phyloP scores from a whole-genome alignment of 768 basidiomycete genomes.

The Naganishia kalamii region DNA sequence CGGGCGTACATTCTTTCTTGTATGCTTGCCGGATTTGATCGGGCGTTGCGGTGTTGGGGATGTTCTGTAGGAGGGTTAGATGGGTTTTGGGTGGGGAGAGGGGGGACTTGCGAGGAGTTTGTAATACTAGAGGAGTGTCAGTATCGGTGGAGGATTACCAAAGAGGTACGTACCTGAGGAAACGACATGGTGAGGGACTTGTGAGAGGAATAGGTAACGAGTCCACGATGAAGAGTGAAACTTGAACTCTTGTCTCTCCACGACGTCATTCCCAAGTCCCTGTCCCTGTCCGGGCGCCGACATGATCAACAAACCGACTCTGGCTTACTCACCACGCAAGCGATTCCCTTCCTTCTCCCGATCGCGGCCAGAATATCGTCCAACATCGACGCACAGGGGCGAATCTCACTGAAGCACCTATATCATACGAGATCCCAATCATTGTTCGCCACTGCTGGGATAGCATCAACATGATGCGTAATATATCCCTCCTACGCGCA shows the following conservation, averaged over 20 bases:
- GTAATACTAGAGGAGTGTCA: constrained; percentile 13
- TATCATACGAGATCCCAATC: not conserved
- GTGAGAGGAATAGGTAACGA: not conserved
- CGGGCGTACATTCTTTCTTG: constrained; percentile 34
- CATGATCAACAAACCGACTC: too few relatives aligned
- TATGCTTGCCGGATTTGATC: constrained; percentile 43
- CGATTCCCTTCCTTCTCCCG: not conserved
- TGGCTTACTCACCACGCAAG: too few relatives aligned
- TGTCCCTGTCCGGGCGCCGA: too few relatives aligned
- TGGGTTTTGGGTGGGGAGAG: not conserved
- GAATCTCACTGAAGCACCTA: not conserved
- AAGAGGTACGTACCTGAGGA: constrained; percentile 6
- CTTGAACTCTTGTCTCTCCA: not conserved
- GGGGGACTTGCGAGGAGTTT: constrained; percentile 15
- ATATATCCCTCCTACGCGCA: constrained; percentile 8
- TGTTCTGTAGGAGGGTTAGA: constrained; percentile 8
- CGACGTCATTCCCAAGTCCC: not conserved
- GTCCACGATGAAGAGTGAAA: not conserved
- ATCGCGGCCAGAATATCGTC: not conserved
- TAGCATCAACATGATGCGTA: constrained; percentile 7
- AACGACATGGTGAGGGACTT: constrained; percentile 8
- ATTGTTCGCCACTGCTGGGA: not conserved
- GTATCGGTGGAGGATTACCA: not conserved
- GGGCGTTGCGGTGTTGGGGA: constrained; percentile 13
- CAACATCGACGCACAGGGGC: not conserved